Conservation (phyloP, 352 stramenopile genomes). For the Halophytophthora polymorphica region DNA sequence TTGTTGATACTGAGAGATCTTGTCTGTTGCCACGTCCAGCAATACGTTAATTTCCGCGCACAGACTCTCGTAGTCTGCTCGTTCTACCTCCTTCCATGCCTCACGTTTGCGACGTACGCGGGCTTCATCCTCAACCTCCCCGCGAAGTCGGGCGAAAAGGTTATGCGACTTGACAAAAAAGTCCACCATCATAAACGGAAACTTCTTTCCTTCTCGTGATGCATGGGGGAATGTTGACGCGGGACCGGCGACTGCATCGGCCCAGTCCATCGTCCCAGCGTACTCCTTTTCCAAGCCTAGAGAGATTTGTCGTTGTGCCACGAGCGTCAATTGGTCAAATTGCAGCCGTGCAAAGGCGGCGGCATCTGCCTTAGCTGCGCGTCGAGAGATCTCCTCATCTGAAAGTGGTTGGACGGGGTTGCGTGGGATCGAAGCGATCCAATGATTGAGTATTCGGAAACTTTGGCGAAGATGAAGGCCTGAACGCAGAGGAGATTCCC, state of each 20-base stretch:
- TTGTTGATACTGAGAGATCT: conserved; percentile 3
- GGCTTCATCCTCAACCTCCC: conserved; percentile 30
- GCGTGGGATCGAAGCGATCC: conserved; percentile 40
- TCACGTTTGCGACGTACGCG: conserved; percentile 21
- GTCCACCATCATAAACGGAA: conserved; percentile 36
- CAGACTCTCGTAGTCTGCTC: conserved; percentile 27
- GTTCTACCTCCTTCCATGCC: conserved; percentile 14
- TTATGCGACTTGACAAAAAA: conserved; percentile 37
- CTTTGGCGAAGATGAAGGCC: conserved; percentile 48
- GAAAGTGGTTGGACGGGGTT: conserved; percentile 39
- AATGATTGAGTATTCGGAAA: conserved; percentile 50
- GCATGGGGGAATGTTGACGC: not conserved
- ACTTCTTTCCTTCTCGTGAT: conserved; percentile 6
- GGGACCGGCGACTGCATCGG: conserved; percentile 7
- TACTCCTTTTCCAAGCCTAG: conserved; percentile 31
- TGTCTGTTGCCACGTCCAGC: conserved; percentile 8
- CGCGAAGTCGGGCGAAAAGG: conserved; percentile 33
- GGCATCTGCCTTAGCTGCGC: conserved; percentile 30
- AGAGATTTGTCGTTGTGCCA: conserved; percentile 21
- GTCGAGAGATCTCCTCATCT: conserved; percentile 22
- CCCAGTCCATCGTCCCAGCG: conserved; percentile 34
- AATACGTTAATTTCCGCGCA: conserved; percentile 8
- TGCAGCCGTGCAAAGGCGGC: conserved; percentile 38
- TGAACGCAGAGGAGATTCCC: conserved; percentile 34
- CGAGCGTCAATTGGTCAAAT: conserved; percentile 57